Base-by-base conservation (phyloP, 148 eudicot species). In the Cornus controversa region DNA sequence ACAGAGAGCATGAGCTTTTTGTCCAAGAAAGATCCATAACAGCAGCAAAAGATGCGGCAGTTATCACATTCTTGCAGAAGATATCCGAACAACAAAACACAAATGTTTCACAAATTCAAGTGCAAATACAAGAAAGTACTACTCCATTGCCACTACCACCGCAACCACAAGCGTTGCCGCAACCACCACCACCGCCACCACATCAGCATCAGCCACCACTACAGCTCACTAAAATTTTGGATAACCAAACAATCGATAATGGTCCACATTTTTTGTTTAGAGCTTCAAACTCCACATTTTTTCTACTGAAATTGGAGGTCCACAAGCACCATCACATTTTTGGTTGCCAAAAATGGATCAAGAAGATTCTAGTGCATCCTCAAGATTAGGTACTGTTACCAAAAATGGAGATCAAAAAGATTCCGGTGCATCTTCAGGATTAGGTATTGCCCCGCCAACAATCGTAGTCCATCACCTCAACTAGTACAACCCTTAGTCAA, bases 41-140 rank as follows among this genome's bases (percentile, higher is more conserved):
- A 0, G 94, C 98, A 0, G 91, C 94, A 3, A 96, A 91, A 66
- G 98, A 96, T 36, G 84, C 98, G 4, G 97, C 98, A 0, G 80
- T 93, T 36, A 84, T 93, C 45, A 71, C 91, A 0, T 87, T 91
- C 57, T 80, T 96, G 66, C 91, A 93, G 70, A 93, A 91, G 64
- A 62, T 93, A 1, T 87, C 89, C 14, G 94, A 89, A 2, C 97
- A 92, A 22, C 92, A 85, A 20, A 68, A 68, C 22, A 23, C 70
- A 10, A 14, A 74, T 6, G 25, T 72, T 3, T 13, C 75, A 40
- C 24, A 60, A 60, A 60, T 60, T 6, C 64, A 60, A 26, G 20
- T 54, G 22, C 81, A 58, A 27, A 62, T 42, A 8, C 45, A 40
- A 6, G 9, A 40, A 14, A 72, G 31, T 13, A 40, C 45, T 40